Evolutionary conservation across 2,329 filamentous ascomycete genomes (phyloP).

Genomic region (Trichoderma oligosporum): DNA sequence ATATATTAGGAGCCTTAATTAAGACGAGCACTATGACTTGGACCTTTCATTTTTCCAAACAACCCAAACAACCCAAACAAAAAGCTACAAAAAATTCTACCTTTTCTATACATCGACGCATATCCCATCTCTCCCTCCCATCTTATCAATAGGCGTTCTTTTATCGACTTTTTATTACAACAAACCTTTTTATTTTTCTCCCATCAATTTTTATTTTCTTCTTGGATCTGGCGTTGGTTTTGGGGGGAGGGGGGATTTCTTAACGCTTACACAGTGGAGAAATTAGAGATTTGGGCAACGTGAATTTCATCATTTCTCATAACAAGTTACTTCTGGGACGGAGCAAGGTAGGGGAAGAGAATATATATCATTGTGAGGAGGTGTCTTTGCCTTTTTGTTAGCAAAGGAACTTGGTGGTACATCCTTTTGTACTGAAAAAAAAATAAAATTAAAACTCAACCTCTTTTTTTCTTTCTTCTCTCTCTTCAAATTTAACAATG

Average conservation of each 20-base stretch:
- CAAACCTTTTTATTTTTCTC: background rate
- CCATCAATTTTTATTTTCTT: background rate
- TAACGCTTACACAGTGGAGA: background rate
- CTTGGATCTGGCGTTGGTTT: constrained; percentile 17
- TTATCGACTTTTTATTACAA: background rate
- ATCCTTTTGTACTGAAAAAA: background rate
- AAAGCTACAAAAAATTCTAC: background rate
- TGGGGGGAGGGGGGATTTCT: background rate
- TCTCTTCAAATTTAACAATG: background rate
- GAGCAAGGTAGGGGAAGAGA: background rate
- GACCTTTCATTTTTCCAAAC: background rate
- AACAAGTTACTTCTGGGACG: background rate
- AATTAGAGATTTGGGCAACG: constrained; percentile 7
- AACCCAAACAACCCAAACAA: too few relatives aligned
- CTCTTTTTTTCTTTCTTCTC: background rate
- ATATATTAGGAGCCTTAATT: constrained; percentile 3
- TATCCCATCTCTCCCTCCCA: background rate
- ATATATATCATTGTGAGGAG: background rate
- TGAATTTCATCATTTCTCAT: background rate
- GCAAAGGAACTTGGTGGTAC: background rate
- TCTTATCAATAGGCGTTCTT: constrained; percentile 12
- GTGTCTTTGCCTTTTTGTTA: background rate
- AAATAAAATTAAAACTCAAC: background rate
- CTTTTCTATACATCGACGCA: background rate
- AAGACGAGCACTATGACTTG: constrained; percentile 10